Conservation (phyloP, 495 filamentous ascomycete species). For the Oleoguttula mirabilis region DNA sequence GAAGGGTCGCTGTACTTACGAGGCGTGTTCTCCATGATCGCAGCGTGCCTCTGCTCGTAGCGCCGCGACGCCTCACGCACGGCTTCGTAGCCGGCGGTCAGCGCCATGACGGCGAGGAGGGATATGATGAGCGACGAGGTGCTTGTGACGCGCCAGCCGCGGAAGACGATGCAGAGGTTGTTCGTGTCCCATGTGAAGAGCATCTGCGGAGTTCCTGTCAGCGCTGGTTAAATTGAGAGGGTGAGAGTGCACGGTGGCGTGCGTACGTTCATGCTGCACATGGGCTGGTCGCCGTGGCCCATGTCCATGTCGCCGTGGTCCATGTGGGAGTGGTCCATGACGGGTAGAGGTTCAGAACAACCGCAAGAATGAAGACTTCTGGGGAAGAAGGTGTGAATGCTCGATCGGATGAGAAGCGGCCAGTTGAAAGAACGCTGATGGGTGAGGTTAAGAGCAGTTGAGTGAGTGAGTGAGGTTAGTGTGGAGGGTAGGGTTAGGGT, state of each 20-base stretch:
- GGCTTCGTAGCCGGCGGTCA: slow-evolving; percentile 84
- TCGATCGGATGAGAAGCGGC: too few relatives aligned
- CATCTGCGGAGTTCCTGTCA: slow-evolving; percentile 64
- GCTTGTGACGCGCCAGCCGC: slow-evolving; percentile 70
- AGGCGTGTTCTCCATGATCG: slow-evolving; percentile 2
- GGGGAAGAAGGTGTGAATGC: too few relatives aligned
- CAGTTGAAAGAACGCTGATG: too few relatives aligned
- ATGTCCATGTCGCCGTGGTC: slow-evolving; percentile 16
- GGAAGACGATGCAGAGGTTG: slow-evolving; percentile 92
- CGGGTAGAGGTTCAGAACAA: too few relatives aligned
- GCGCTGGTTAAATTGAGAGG: neutral
- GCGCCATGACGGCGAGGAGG: slow-evolving; percentile 63
- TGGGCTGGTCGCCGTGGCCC: slow-evolving; percentile 12
- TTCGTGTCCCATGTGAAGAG: slow-evolving; percentile 90
- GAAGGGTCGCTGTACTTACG: slow-evolving; percentile 12
- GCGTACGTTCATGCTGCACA: slow-evolving; percentile 73
- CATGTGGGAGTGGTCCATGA: slow-evolving; percentile 38
- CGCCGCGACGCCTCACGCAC: slow-evolving; percentile 61
- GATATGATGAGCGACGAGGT: slow-evolving; percentile 64
- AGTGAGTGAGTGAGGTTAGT: too few relatives aligned
- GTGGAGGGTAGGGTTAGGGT: too few relatives aligned
- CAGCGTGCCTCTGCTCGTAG: slow-evolving; percentile 39
- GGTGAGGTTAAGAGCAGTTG: too few relatives aligned
- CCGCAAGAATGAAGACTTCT: too few relatives aligned
- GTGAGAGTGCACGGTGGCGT: slow-evolving; percentile 17